Conservation (phyloP, 805 yeast genomes). For the Saccharomyces paradoxus region DNA sequence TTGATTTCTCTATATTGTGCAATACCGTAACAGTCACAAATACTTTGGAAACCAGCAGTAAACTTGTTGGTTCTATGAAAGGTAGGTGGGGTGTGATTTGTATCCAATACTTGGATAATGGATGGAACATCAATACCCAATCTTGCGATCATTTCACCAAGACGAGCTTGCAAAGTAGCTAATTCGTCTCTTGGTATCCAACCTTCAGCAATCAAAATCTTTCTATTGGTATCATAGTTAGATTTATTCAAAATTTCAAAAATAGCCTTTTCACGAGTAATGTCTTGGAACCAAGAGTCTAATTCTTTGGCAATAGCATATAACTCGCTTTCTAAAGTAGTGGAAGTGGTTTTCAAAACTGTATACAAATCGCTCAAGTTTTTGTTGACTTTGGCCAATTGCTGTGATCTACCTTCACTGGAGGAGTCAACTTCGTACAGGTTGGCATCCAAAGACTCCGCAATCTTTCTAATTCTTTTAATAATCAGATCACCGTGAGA, state of each 20-base stretch:
- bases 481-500: slow-evolving; percentile 60
- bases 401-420: slow-evolving; percentile 31
- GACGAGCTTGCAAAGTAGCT: slow-evolving; percentile 35
- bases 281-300: slow-evolving; percentile 46
- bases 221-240: slow-evolving; percentile 58
- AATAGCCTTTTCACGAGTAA: slow-evolving; percentile 50
- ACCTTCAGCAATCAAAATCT: slow-evolving; percentile 63
- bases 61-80: slow-evolving; percentile 63
- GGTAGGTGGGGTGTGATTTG: slow-evolving; percentile 64
- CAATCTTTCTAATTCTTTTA: slow-evolving; percentile 53
- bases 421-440: slow-evolving; percentile 48
- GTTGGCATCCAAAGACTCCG: slow-evolving; percentile 60
- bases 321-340: slow-evolving; percentile 56
- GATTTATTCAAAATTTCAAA: slow-evolving; percentile 55
- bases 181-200: slow-evolving; percentile 61
- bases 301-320: slow-evolving; percentile 56
- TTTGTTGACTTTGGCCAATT: slow-evolving; percentile 33
- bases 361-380: slow-evolving; percentile 42
- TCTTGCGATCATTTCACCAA: slow-evolving; percentile 33
- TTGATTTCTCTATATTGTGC: slow-evolving; percentile 70
- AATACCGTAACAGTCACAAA: slow-evolving; percentile 70
- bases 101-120: slow-evolving; percentile 50
- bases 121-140: slow-evolving; percentile 33
- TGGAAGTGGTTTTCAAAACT: slow-evolving; percentile 41
- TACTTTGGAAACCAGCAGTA: slow-evolving; percentile 59